A percentile compares a stretch with the other conserved stretches of the same genome.
These are phyloP conservation scores for Pythium aphanidermatum DNA, from an alignment of 352 stramenopile genomes.

Conservation along the genomic window DNA sequence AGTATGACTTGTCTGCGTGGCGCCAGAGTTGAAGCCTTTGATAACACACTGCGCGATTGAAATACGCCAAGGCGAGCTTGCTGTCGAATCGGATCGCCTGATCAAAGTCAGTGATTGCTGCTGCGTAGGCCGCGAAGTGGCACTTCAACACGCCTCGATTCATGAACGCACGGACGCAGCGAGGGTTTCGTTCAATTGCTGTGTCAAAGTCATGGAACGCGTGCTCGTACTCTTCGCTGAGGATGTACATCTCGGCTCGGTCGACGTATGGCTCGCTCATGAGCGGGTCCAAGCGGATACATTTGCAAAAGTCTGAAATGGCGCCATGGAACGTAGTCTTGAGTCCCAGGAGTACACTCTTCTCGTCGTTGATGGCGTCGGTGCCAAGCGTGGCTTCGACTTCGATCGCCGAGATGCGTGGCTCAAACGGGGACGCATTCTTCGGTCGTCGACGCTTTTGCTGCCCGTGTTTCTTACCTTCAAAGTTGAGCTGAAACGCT, in stretches of 20 bases:
- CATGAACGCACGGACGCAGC: conserved; percentile 43
- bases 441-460: conserved; percentile 3
- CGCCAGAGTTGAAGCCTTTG: conserved; percentile 60
- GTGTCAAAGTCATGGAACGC: conserved; percentile 57
- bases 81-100: conserved; percentile 44
- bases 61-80: conserved; percentile 32
- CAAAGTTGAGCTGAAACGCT: conserved; percentile 45
- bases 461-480: conserved; percentile 9
- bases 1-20: conserved; percentile 64
- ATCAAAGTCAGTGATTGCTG: conserved; percentile 68
- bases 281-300: conserved; percentile 49
- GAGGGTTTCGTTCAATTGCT: conserved; percentile 43
- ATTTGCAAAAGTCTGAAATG: conserved; percentile 54
- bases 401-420: conserved; percentile 29
- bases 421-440: conserved; percentile 36
- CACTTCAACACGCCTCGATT: conserved; percentile 75
- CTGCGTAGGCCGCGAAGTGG: conserved; percentile 53
- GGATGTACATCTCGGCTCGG: conserved; percentile 53
- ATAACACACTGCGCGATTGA: conserved; percentile 69
- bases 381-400: conserved; percentile 37
- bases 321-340: conserved; percentile 42
- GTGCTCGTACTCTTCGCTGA: conserved; percentile 52
- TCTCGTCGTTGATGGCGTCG: conserved; percentile 46
- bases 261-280: conserved; percentile 59
- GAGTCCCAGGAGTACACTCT: conserved; percentile 39